A percentile compares a stretch with the other conserved stretches of the same genome.
Evolutionary conservation across 768 basidiomycete genomes (phyloP).

Genomic region (Thelephora ganbajun): DNA sequence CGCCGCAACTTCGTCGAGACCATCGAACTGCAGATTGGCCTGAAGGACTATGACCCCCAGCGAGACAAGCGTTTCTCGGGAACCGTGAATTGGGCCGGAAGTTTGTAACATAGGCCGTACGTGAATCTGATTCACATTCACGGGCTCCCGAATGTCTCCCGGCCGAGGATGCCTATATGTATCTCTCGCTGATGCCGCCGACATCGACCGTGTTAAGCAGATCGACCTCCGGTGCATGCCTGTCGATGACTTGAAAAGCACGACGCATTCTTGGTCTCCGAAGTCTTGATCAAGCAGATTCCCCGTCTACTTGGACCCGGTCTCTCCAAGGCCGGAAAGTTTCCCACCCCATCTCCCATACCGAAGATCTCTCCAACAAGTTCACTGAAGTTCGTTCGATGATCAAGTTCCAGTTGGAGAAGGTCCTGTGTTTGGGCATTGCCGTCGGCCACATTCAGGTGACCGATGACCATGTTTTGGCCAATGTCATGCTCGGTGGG

Average conservation of each 20-base stretch:
- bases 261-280: conserved; percentile 96
- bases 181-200: conserved; percentile 98
- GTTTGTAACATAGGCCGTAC: neutral
- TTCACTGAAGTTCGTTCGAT: conserved; percentile 92
- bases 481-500: conserved; percentile 93
- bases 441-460: conserved; percentile 97
- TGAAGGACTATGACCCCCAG: conserved; percentile 99
- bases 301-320: conserved; percentile 99
- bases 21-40: conserved; percentile 89
- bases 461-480: conserved; percentile 93
- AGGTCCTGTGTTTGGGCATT: conserved; percentile 97
- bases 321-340: conserved; percentile 99
- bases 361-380: conserved; percentile 84
- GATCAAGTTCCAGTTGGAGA: conserved; percentile 99
- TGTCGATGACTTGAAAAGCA: conserved; percentile 99
- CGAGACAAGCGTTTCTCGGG: conserved; percentile 99
- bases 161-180: conserved; percentile 98
- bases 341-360: conserved; percentile 91
- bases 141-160: conserved; percentile 92
- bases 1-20: conserved; percentile 93
- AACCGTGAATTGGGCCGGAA: conserved; percentile 73
- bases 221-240: conserved; percentile 98
- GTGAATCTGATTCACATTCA: neutral
- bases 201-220: conserved; percentile 97
- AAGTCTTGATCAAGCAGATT: conserved; percentile 97